Percentiles rank a stretch among this genome's conserved stretches.
Evolutionary conservation across 2,329 filamentous ascomycete genomes (phyloP).

Genomic region (Chaetomiaceae sp.): DNA sequence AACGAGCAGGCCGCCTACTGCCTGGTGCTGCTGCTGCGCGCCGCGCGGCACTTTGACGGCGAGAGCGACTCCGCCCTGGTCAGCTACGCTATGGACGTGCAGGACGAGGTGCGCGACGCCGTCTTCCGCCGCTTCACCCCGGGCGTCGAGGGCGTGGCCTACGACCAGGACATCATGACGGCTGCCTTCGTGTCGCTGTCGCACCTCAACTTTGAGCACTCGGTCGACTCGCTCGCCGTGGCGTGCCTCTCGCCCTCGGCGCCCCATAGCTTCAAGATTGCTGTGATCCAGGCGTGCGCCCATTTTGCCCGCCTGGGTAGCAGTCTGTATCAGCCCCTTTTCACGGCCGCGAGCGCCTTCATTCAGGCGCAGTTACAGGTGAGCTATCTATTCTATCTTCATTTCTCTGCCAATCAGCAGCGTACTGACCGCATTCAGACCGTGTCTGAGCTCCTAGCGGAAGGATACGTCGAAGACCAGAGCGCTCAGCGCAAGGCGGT

Average conservation of each 20-base stretch:
- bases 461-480: conserved; percentile 35
- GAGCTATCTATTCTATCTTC: conserved; percentile 17
- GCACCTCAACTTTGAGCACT: conserved; percentile 54
- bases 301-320: conserved; percentile 53
- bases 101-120: conserved; percentile 61
- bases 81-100: conserved; percentile 63
- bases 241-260: conserved; percentile 51
- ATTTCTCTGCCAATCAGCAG: neutral
- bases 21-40: conserved; percentile 55
- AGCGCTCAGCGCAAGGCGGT: conserved; percentile 35
- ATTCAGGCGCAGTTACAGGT: conserved; percentile 54
- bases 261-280: conserved; percentile 55
- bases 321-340: conserved; percentile 48
- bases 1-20: conserved; percentile 64
- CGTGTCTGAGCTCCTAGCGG: conserved; percentile 34
- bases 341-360: conserved; percentile 49
- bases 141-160: conserved; percentile 41
- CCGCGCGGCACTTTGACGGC: conserved; percentile 56
- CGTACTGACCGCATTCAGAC: conserved; percentile 25
- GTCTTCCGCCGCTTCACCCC: conserved; percentile 51
- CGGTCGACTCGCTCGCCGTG: conserved; percentile 50
- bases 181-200: conserved; percentile 60
- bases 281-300: conserved; percentile 55
- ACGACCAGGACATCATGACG: conserved; percentile 60
- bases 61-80: conserved; percentile 59